Evolutionary conservation across 768 basidiomycete genomes (phyloP), one percentile per base, ranked within the genome.

Genomic region (Arthromyces matolae): DNA sequence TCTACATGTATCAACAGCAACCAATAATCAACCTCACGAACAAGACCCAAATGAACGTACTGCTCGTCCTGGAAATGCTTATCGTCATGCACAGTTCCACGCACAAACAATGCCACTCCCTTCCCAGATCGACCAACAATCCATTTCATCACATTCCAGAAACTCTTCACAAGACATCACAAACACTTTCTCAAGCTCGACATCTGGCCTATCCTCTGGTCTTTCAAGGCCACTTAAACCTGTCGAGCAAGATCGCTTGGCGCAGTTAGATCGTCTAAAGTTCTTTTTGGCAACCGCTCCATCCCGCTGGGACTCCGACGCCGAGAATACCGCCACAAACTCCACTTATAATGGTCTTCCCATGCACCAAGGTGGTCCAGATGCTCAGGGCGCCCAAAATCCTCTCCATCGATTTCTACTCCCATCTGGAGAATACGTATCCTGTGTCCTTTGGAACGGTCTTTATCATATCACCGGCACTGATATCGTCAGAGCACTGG

Each of bases 401-500:
- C 87, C 87, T 5, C 81, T 96, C 59, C 88, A 90, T 59, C 79
- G 92, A 24, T 96, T 96, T 66, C 76, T 84, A 31, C 79, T 97
- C 13, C 93, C 94, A 0, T 82, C 86, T 47, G 83, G 88, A 41
- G 93, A 90, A 64, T 86, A 84, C 59, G 89, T 97, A 33, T 83
- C 87, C 5, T 97, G 94, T 62, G 89, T 96, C 8, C 77, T 91
- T 14, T 97, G 94, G 94, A 82, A 84, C 41, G 86, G 92, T 6
- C 76, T 89, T 25, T 93, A 92, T 61, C 90, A 95, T 61, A 91
- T 97, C 68, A 95, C 93, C 2, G 94, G 94, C 25, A 97, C 94
- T 5, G 94, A 97, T 68, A 96, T 97, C 62, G 93, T 97, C 24
- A 79, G 94, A 54, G 91, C 93, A 4, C 75, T 97, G 42, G 86